Evolutionary conservation across 176 grass and related monocot species (phyloP), one percentile per base, ranked within the genome.

Genomic region (Oryza coarctata): DNA sequence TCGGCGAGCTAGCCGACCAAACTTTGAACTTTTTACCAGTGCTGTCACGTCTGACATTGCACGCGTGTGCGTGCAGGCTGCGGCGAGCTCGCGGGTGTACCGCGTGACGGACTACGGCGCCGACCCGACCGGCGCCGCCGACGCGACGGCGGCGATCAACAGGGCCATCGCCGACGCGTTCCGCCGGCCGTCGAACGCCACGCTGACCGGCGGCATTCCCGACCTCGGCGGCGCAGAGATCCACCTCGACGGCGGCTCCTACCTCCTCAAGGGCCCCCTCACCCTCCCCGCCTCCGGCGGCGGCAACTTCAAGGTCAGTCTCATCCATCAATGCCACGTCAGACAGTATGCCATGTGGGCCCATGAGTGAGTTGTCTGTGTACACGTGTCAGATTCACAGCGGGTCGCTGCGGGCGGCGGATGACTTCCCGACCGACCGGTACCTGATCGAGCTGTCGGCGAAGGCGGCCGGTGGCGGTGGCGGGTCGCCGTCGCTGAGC

Each of bases 51-150:
- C 58, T 83, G 61, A 88, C 67, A 7, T 71, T 82, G 38, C 23
- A 23, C 0, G 1, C 3, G 22, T n/a, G 20, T n/a, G 23, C 9
- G 27, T 73, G 70, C 83, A 88, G 85, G 45, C 75, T 0, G 49
- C 82, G 26, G 15, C 68, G 65, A 43, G 13, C 39, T 61, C 80
- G 43, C 82, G 93, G 22, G 83, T 94, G 70, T 95, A 92, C 76
- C 93, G 91, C 49, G 96, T 94, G 12, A 99, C 89, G 22, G 88
- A 90, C 26, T 99, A 99, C 87, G 96, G 96, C 15, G 93, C 91
- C 10, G 96, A 99, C 55, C 89, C 93, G 2, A 90, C 85, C 0
- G 96, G 96, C 67, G 83, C 5, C 0, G 6, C 79, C 6, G 96
- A 99, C 64, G 85, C 96, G 3, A 92, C 89, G 36, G 82, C 52